phyloP scores from a whole-genome alignment of 2,329 filamentous ascomycete species.

The Penicillium sp. region DNA sequence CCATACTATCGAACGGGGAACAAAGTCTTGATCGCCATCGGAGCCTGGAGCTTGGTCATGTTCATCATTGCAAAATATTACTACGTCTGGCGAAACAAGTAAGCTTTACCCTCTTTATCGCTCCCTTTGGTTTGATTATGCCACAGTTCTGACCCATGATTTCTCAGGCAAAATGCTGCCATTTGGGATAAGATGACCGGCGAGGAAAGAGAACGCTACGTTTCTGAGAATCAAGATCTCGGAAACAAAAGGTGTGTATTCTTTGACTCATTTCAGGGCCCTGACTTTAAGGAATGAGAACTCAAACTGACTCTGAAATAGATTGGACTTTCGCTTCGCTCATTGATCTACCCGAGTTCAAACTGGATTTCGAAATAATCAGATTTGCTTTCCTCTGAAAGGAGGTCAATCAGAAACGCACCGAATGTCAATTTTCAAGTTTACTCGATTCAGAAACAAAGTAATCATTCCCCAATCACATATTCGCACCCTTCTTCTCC shows the following conservation, averaged over 20 bases:
- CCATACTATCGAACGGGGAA: conserved; percentile 56
- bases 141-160: not conserved
- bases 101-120: conserved; percentile 9
- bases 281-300: no score
- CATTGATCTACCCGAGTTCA: conserved; percentile 16
- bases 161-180: conserved; percentile 26
- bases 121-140: not conserved
- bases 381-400: no score
- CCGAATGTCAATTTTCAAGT: no score
- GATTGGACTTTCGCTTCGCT: conserved; percentile 36
- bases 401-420: no score
- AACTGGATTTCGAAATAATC: not conserved
- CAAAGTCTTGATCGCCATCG: conserved; percentile 50
- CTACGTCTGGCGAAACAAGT: conserved; percentile 39
- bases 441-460: no score
- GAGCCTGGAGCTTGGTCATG: conserved; percentile 44
- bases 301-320: conserved; percentile 5
- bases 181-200: conserved; percentile 39
- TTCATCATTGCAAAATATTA: conserved; percentile 44
- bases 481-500: conserved; percentile 54
- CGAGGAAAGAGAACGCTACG: conserved; percentile 34
- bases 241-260: conserved; percentile 42
- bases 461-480: conserved; percentile 51
- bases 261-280: no score
- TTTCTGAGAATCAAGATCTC: conserved; percentile 33